Evolutionary conservation across 208 protist species (phyloP).

Genomic region (Leishmania lainsoni): DNA sequence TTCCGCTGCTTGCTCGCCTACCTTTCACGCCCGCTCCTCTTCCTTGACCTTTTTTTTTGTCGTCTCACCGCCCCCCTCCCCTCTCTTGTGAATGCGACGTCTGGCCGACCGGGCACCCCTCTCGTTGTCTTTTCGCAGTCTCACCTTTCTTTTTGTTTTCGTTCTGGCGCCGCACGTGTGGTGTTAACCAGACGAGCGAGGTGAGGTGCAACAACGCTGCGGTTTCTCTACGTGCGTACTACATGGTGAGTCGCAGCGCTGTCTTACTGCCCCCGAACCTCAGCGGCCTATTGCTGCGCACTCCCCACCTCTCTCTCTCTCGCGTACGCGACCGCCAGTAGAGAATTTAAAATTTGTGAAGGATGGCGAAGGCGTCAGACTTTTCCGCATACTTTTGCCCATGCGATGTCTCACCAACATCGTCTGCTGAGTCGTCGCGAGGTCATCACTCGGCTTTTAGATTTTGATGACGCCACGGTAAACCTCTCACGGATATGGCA

Average conservation of each 20-base stretch:
- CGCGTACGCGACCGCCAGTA: background rate
- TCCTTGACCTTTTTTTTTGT: background rate
- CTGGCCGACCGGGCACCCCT: background rate
- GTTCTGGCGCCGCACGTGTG: background rate
- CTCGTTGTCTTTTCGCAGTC: background rate
- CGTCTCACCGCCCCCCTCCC: background rate
- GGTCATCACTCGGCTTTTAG: conserved; percentile 53
- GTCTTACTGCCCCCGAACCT: background rate
- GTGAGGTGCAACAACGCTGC: background rate
- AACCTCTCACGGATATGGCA: conserved; percentile 34
- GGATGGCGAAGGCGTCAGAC: background rate
- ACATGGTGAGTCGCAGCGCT: background rate
- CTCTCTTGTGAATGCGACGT: background rate
- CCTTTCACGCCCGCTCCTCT: background rate
- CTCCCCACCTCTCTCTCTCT: background rate
- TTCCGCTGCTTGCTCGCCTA: background rate
- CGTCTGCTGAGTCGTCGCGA: conserved; percentile 44
- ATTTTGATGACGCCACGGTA: conserved; percentile 39
- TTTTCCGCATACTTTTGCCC: background rate
- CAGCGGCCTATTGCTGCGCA: background rate
- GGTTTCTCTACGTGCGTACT: background rate
- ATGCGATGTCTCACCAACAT: background rate
- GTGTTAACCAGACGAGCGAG: background rate
- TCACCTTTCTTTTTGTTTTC: background rate
- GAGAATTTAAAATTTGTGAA: conserved; percentile 6